Evolutionary conservation across 176 grass and related monocot species (phyloP).

Genomic region (Bromus sterilis): DNA sequence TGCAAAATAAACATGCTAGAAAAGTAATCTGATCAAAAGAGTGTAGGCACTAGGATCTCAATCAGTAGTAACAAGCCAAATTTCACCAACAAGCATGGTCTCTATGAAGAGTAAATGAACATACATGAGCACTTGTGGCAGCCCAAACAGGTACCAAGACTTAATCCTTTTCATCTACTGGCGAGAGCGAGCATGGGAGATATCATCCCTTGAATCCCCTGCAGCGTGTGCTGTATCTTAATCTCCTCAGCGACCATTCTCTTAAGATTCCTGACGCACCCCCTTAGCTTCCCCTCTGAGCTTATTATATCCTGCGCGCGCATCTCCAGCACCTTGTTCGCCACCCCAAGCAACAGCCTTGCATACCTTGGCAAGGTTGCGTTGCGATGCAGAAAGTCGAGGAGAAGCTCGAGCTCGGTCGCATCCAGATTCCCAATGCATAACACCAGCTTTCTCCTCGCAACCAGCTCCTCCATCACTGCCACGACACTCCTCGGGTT

Average conservation of each 20-base stretch:
- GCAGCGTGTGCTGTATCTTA: constrained; percentile 72
- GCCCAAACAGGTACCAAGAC: background rate
- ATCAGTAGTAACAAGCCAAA: background rate
- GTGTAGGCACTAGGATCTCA: background rate
- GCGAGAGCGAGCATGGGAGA: constrained; percentile 75
- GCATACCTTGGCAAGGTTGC: constrained; percentile 58
- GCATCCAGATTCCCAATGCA: constrained; percentile 58
- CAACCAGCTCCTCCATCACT: constrained; percentile 83
- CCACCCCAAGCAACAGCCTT: constrained; percentile 63
- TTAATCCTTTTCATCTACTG: constrained; percentile 36
- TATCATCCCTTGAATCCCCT: constrained; percentile 89
- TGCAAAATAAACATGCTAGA: background rate
- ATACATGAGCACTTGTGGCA: background rate
- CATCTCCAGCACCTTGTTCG: constrained; percentile 86
- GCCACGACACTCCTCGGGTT: constrained; percentile 42
- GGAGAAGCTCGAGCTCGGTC: constrained; percentile 43
- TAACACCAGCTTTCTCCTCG: constrained; percentile 73
- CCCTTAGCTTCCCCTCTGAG: constrained; percentile 38
- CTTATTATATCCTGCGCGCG: constrained; percentile 48
- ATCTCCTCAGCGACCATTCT: constrained; percentile 68
- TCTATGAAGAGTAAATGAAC: constrained; percentile 5
- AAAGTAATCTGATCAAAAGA: background rate
- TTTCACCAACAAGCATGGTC: background rate
- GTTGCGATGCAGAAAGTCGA: constrained; percentile 58
- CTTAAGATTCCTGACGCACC: constrained; percentile 55